These are phyloP conservation scores for Candida sphagnicola DNA, from an alignment of 805 yeast genomes.

Conservation along the genomic window DNA sequence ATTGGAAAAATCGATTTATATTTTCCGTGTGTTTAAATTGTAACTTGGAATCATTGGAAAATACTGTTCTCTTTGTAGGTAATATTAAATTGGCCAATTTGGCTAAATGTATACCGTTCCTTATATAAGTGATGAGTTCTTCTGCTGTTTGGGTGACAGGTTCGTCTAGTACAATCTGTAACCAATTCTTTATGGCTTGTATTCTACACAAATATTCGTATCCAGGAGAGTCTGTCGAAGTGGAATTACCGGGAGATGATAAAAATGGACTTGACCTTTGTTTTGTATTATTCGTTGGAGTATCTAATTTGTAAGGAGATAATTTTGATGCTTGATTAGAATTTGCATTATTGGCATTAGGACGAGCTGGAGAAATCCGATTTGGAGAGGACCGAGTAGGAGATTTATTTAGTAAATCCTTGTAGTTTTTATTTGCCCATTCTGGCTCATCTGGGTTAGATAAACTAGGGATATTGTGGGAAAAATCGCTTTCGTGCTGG, in stretches of 20 bases:
- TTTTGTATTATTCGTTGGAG: constrained; percentile 9
- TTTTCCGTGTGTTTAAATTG: constrained; percentile 92
- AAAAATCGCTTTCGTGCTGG: background rate
- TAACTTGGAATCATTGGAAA: constrained; percentile 51
- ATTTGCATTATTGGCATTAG: background rate
- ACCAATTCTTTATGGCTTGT: constrained; percentile 79
- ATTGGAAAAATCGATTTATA: constrained; percentile 74
- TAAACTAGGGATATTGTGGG: background rate
- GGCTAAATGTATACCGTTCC: constrained; percentile 86
- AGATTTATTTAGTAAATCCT: constrained; percentile 12
- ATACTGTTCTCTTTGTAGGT: constrained; percentile 57
- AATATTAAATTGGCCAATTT: constrained; percentile 68
- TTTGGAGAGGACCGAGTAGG: constrained; percentile 8
- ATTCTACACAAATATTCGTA: constrained; percentile 81
- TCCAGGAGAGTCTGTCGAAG: constrained; percentile 32
- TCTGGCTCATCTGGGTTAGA: constrained; percentile 13
- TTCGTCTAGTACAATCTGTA: constrained; percentile 59
- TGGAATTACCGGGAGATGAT: constrained; percentile 26
- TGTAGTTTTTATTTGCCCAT: constrained; percentile 20
- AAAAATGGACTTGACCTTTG: constrained; percentile 14
- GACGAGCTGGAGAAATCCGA: constrained; percentile 6
- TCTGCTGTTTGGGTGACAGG: constrained; percentile 50
- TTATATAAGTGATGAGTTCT: constrained; percentile 59
- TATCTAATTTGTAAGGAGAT: constrained; percentile 7
- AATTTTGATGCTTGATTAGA: constrained; percentile 3